phyloP scores from a whole-genome alignment of 805 yeast species.

The Yarrowia sp. region DNA sequence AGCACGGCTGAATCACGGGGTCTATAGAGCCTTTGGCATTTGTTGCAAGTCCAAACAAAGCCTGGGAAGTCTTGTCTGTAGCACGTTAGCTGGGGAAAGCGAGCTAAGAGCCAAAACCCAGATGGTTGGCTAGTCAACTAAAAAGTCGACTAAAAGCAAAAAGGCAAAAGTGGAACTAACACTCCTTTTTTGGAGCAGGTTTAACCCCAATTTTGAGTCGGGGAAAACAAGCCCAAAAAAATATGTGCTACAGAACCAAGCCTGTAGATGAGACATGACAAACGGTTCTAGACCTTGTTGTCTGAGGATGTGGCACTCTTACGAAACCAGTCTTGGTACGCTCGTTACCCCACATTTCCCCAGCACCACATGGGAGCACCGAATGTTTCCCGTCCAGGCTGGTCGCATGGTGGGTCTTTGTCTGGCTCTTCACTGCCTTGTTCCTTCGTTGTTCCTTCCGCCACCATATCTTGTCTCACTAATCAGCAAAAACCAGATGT shows the following conservation, averaged over 20 bases:
- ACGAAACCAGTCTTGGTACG: no score
- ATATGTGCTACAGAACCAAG: background rate
- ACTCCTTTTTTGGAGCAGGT: background rate
- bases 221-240: background rate
- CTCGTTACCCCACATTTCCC: background rate
- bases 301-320: no score
- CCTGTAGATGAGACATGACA: background rate
- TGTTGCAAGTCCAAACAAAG: background rate
- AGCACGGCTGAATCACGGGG: constrained; percentile 22
- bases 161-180: background rate
- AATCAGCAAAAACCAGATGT: background rate
- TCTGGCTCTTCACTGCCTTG: background rate
- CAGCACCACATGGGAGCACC: background rate
- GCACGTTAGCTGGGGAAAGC: constrained; percentile 8
- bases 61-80: background rate
- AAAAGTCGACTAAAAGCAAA: constrained; percentile 2
- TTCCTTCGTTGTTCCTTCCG: background rate
- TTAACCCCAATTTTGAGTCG: background rate
- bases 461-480: background rate
- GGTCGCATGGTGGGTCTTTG: no score
- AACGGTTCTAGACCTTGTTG: background rate
- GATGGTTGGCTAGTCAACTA: background rate
- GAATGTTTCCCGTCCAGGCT: background rate
- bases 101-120: background rate
- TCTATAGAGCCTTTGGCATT: background rate